Evolutionary conservation across 306 rosid genomes (phyloP).

Genomic region (Heteromeles arbutifolia): DNA sequence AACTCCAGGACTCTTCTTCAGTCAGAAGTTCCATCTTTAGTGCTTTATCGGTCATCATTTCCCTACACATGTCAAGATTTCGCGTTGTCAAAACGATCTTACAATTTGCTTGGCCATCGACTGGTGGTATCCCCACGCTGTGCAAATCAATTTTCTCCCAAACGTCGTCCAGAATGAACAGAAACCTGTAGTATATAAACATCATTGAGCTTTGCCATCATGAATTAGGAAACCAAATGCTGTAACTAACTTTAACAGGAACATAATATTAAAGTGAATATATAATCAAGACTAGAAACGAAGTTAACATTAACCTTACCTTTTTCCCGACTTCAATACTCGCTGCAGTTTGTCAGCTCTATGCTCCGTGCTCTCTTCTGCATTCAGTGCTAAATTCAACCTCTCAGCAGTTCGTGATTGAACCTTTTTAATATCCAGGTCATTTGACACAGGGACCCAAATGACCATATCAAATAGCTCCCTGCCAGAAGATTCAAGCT

Average conservation of each 20-base stretch:
- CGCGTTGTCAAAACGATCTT: conserved; percentile 17
- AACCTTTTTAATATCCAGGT: neutral
- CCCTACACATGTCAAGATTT: neutral
- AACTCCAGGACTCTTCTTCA: conserved; percentile 22
- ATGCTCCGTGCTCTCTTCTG: conserved; percentile 6
- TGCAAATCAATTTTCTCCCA: conserved; percentile 19
- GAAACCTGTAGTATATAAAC: neutral
- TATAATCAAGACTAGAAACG: neutral
- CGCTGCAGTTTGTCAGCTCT: conserved; percentile 6
- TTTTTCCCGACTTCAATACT: neutral
- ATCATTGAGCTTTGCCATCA: neutral
- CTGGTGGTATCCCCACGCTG: conserved; percentile 11
- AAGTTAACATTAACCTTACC: neutral
- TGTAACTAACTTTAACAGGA: neutral
- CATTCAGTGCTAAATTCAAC: conserved; percentile 12
- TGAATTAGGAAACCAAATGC: neutral
- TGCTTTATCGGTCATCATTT: conserved; percentile 7
- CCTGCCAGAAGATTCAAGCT: neutral
- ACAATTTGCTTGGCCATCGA: conserved; percentile 5
- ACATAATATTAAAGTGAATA: neutral
- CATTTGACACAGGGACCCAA: conserved; percentile 11
- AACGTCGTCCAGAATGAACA: conserved; percentile 16
- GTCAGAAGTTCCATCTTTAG: conserved; percentile 6
- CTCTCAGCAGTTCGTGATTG: conserved; percentile 14
- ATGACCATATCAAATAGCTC: conserved; percentile 10